Conservation (phyloP, 305 asterid genomes). For the Fraxinus nigra region DNA sequence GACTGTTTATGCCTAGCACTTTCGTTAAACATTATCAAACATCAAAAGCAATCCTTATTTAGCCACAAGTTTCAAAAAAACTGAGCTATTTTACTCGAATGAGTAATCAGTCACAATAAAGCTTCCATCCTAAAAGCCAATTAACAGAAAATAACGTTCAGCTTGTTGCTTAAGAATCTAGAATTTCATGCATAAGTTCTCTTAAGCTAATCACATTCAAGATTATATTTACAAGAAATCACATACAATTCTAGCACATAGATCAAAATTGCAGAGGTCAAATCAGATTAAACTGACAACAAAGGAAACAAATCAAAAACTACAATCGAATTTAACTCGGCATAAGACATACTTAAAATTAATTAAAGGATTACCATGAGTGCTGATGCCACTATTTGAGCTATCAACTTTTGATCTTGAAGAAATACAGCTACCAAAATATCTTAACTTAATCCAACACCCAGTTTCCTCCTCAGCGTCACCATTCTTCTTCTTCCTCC, state of each 20-base stretch:
- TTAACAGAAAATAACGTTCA: no score
- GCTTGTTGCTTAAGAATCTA: no score
- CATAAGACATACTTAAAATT: background rate
- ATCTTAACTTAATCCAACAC: background rate
- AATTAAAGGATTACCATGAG: background rate
- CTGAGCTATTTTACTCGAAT: no score
- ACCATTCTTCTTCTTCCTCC: background rate
- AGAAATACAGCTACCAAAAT: background rate
- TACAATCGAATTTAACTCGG: background rate
- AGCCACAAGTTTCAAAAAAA: no score
- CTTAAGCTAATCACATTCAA: no score
- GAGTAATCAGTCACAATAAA: no score
- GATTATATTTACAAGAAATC: background rate
- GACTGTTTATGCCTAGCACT: background rate
- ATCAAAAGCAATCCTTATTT: background rate
- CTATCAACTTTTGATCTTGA: background rate
- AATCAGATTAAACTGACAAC: background rate
- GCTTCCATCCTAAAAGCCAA: no score
- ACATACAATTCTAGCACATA: background rate
- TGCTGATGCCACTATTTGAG: background rate
- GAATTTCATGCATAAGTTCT: no score
- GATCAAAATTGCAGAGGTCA: background rate
- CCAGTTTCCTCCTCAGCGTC: background rate
- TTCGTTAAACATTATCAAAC: background rate
- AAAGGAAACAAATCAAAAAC: background rate